Percentiles rank a stretch among this genome's conserved stretches.
Conservation (phyloP, 345 rosid genomes). For the Erodium maritimum region DNA sequence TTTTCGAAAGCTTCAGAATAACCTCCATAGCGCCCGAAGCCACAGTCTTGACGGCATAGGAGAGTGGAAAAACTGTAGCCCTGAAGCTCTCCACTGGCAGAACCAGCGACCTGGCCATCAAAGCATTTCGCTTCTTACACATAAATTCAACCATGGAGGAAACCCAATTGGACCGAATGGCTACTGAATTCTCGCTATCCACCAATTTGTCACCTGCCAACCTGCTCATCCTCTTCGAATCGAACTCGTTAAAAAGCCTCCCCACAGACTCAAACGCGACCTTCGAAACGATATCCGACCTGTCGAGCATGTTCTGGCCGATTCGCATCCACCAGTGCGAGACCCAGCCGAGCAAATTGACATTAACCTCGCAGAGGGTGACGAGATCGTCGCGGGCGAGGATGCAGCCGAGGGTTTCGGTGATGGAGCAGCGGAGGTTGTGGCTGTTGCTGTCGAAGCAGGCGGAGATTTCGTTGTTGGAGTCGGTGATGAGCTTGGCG, state of each 20-base stretch:
- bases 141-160: slow-evolving; percentile 73
- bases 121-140: slow-evolving; percentile 62
- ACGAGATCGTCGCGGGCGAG: slow-evolving; percentile 89
- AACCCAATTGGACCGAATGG: slow-evolving; percentile 89
- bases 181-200: slow-evolving; percentile 83
- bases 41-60: slow-evolving; percentile 76
- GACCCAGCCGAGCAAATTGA: slow-evolving; percentile 65
- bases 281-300: slow-evolving; percentile 71
- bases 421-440: slow-evolving; percentile 66
- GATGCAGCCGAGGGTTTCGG: slow-evolving; percentile 84
- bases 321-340: slow-evolving; percentile 84
- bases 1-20: slow-evolving; percentile 63
- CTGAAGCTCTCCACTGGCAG: slow-evolving; percentile 81
- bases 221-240: slow-evolving; percentile 81
- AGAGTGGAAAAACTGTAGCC: slow-evolving; percentile 78
- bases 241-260: slow-evolving; percentile 81
- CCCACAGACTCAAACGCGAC: slow-evolving; percentile 96
- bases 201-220: slow-evolving; percentile 95
- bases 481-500: slow-evolving; percentile 61
- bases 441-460: slow-evolving; percentile 75
- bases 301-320: slow-evolving; percentile 76
- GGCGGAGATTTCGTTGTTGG: slow-evolving; percentile 57
- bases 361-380: slow-evolving; percentile 76
- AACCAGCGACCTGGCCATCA: slow-evolving; percentile 78
- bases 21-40: slow-evolving; percentile 80